These are phyloP conservation scores for Phascolomyces articulosus DNA, from an alignment of 371 early-diverging fungal species.

Conservation along the genomic window DNA sequence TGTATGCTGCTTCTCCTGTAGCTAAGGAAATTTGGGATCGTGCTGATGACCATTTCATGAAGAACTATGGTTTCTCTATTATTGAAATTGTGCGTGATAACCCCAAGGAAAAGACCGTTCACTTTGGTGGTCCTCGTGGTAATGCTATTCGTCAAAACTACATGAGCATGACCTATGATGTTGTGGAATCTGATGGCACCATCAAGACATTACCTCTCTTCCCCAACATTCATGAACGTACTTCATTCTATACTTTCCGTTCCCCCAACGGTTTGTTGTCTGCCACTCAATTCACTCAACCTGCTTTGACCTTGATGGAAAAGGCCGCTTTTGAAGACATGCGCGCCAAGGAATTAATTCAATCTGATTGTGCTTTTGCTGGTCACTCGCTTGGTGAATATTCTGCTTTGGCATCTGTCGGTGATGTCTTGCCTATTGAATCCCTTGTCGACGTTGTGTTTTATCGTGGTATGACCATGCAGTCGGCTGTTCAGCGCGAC, in stretches of 20 bases:
- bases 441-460: slow-evolving; percentile 92
- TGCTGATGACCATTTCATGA: slow-evolving; percentile 88
- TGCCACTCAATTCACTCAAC: slow-evolving; percentile 97
- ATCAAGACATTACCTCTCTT: slow-evolving; percentile 84
- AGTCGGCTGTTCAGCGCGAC: slow-evolving; percentile 90
- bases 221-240: slow-evolving; percentile 85
- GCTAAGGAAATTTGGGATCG: slow-evolving; percentile 93
- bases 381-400: slow-evolving; percentile 98
- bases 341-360: slow-evolving; percentile 86
- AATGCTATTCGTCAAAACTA: slow-evolving; percentile 89
- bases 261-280: slow-evolving; percentile 91
- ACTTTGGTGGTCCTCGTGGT: slow-evolving; percentile 94
- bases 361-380: slow-evolving; percentile 86
- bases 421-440: slow-evolving; percentile 87
- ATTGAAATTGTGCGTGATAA: slow-evolving; percentile 93
- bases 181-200: slow-evolving; percentile 73
- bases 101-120: slow-evolving; percentile 87
- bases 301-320: slow-evolving; percentile 91
- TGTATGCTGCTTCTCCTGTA: slow-evolving; percentile 83
- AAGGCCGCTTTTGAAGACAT: slow-evolving; percentile 94
- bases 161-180: slow-evolving; percentile 90
- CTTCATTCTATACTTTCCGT: slow-evolving; percentile 87
- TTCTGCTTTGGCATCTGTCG: slow-evolving; percentile 90
- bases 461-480: slow-evolving; percentile 98
- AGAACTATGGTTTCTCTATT: slow-evolving; percentile 91